These are phyloP conservation scores for Mortierella sp. DNA, from an alignment of 371 early-diverging fungal genomes.

Conservation along the genomic window DNA sequence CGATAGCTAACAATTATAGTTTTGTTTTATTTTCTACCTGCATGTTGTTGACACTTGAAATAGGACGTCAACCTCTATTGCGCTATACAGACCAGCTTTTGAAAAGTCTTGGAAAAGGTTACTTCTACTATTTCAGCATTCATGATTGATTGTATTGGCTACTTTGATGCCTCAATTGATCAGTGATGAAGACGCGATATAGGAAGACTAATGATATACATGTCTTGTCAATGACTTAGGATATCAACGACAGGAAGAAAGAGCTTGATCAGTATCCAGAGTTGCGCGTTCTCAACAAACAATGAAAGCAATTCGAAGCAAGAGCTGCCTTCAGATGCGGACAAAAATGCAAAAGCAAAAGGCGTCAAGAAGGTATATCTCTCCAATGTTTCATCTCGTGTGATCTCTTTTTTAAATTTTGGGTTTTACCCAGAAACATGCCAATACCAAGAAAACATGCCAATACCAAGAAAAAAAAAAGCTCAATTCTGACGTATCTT, in stretches of 20 bases:
- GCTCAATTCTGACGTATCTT: neutral
- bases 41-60: neutral
- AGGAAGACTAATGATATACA: neutral
- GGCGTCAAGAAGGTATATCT: constrained; percentile 36
- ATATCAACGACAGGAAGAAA: constrained; percentile 21
- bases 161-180: neutral
- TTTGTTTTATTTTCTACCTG: too few species aligned
- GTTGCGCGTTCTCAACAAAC: constrained; percentile 30
- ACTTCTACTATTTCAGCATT: neutral
- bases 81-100: constrained; percentile 13
- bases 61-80: constrained; percentile 8
- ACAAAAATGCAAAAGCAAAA: constrained; percentile 22
- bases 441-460: neutral
- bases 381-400: neutral
- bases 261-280: constrained; percentile 19
- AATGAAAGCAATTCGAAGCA: constrained; percentile 3
- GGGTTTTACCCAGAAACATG: neutral
- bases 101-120: constrained; percentile 35
- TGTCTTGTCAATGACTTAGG: constrained; percentile 10
- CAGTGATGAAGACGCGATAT: neutral
- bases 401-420: too few species aligned
- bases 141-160: neutral
- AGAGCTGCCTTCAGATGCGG: constrained; percentile 8
- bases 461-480: neutral
- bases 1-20: neutral